Base-by-base conservation (phyloP, 2,329 filamentous ascomycete species). In the Colletotrichum nymphaeae region DNA sequence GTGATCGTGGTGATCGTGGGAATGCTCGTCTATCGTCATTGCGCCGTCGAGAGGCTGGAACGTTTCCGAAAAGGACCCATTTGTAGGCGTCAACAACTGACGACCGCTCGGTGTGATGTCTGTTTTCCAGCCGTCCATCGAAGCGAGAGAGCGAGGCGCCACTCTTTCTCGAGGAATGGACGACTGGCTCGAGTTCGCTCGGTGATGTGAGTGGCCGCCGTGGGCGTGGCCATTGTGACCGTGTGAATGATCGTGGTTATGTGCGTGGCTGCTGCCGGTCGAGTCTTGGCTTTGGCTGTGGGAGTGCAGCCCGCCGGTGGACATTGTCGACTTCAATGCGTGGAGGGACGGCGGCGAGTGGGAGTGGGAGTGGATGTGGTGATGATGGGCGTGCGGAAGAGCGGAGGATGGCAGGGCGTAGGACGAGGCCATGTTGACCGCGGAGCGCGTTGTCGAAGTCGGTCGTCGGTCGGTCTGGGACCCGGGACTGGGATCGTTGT, bases 391-490 rank as follows among this genome's bases (percentile, higher is more conserved):
- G 75, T 86, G 86, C 65, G 86, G 85, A 58, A 88, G 79, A 52
- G 86, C 83, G 46, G 87, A 84, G 46, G 87, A 84, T n/a, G 88
- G 88, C 67, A 90, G 80, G 64, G 85, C 83, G 78, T 89, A 90
- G 26, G 88, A 86, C 49, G 88, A 86, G 73, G 86, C 84, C 86
- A 88, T 88, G 8, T 49, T 37, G 55, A 73, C 70, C n/a, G 49
- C 60, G 49, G 35, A 32, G 35, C 46, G 59, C 37, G 60, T 42
- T 32, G 46, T 60, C 4, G 56, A 19, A 28, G 67, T 70, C 70
- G 70, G 60, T 70, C 67, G 60, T 70, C 67, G 46, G 67, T 70
- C 70, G 70, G 60, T 70, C 60, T 70, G 67, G 67, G 67, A n/a
- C 42, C 46, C 12, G 22, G 62, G n/a, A 46, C 59, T 30, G 58